Conservation (phyloP, 1,284 basidiomycete species). For the Leccinum griseonigrum region DNA sequence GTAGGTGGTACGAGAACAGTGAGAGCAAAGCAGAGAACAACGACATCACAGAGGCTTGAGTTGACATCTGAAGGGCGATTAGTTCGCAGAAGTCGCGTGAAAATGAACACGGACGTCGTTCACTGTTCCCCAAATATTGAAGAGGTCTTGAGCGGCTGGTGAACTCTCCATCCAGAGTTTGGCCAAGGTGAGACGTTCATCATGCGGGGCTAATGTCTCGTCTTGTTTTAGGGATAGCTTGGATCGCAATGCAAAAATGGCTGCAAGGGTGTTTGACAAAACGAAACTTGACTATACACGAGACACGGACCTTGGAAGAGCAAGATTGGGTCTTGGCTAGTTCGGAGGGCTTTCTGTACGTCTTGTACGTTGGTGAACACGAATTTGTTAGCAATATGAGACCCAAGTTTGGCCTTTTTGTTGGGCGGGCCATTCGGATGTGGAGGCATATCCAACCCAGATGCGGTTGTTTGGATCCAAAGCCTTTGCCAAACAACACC, state of each 20-base stretch:
- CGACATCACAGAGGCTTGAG: constrained; percentile 47
- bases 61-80: constrained; percentile 33
- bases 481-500: constrained; percentile 26
- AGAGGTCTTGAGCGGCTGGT: constrained; percentile 57
- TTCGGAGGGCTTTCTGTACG: constrained; percentile 21
- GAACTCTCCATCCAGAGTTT: constrained; percentile 59
- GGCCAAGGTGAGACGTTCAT: constrained; percentile 55
- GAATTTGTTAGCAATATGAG: constrained; percentile 2
- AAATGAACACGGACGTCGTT: constrained; percentile 42
- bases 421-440: not conserved
- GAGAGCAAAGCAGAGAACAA: constrained; percentile 54
- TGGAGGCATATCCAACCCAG: constrained; percentile 12
- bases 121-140: constrained; percentile 56
- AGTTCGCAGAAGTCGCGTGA: constrained; percentile 4
- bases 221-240: constrained; percentile 24
- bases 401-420: constrained; percentile 17
- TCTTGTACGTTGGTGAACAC: constrained; percentile 23
- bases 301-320: constrained; percentile 27
- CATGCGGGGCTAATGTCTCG: constrained; percentile 40
- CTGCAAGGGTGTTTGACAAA: constrained; percentile 29
- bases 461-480: constrained; percentile 28
- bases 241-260: constrained; percentile 41
- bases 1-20: constrained; percentile 63
- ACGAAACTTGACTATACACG: not conserved
- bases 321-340: constrained; percentile 16